These are phyloP conservation scores for Suillus placidus DNA, from an alignment of 768 basidiomycete species.

Conservation along the genomic window DNA sequence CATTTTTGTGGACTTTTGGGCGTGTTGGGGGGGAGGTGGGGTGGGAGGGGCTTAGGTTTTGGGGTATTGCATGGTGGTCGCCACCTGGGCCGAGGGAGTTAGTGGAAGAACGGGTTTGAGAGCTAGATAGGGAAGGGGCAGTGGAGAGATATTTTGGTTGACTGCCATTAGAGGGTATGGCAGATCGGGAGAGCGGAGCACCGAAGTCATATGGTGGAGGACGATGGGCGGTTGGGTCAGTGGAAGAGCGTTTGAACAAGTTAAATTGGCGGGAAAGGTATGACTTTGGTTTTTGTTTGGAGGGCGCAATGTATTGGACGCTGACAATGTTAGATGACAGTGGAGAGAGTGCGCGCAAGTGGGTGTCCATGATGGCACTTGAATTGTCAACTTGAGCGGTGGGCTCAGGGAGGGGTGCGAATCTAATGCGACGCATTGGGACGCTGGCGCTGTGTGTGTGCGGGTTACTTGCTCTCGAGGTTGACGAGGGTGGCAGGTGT, in stretches of 20 bases:
- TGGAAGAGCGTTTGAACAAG: slow-evolving; percentile 6
- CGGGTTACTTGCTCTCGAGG: neutral
- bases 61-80: slow-evolving; percentile 25
- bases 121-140: slow-evolving; percentile 3
- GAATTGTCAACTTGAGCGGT: neutral
- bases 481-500: neutral
- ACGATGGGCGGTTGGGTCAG: neutral
- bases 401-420: neutral
- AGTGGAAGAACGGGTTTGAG: slow-evolving; percentile 25
- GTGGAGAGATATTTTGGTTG: neutral
- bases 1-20: slow-evolving; percentile 23
- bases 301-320: neutral
- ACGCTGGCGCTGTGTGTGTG: neutral
- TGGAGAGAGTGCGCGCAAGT: neutral
- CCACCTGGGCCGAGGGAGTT: slow-evolving; percentile 28
- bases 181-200: slow-evolving; percentile 1
- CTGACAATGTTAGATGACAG: neutral
- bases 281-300: neutral
- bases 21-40: neutral
- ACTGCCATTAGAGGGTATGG: neutral
- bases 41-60: slow-evolving; percentile 13
- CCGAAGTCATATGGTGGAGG: neutral
- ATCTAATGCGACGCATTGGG: neutral
- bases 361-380: neutral
- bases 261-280: neutral